phyloP scores from a whole-genome alignment of 441 rosid genomes.

The Adansonia grandidieri region DNA sequence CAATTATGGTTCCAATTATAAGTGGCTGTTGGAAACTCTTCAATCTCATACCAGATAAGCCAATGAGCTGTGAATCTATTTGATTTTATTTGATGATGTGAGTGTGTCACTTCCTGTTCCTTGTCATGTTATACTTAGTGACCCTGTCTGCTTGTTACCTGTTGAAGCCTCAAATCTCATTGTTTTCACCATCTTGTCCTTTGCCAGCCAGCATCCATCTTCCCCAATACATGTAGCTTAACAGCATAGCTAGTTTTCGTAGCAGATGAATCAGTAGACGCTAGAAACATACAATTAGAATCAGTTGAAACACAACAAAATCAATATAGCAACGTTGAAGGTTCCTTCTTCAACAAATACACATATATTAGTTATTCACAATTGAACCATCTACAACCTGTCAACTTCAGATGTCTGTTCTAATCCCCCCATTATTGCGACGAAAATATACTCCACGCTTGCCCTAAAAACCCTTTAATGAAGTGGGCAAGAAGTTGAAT shows the following conservation, averaged over 20 bases:
- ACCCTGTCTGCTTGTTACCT: too few species aligned
- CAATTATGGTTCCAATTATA: not conserved
- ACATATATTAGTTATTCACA: not conserved
- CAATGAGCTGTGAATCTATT: slow-evolving; percentile 16
- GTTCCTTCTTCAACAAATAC: not conserved
- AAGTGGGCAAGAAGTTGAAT: not conserved
- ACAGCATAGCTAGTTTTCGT: not conserved
- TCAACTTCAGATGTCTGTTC: not conserved
- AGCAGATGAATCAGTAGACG: not conserved
- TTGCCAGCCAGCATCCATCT: not conserved
- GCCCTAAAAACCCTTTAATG: not conserved
- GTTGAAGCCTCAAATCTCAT: not conserved
- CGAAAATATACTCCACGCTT: not conserved
- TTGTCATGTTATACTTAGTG: slow-evolving; percentile 2
- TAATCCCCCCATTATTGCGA: slow-evolving; percentile 4
- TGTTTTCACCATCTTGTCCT: slow-evolving; percentile 7
- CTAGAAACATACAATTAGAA: not conserved
- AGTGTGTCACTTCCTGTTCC: not conserved
- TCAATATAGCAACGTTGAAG: not conserved
- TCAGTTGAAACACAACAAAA: not conserved
- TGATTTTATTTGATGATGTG: slow-evolving; percentile 4
- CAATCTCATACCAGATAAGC: not conserved
- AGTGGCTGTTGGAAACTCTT: not conserved
- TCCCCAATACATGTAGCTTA: not conserved
- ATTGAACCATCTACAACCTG: not conserved